These are phyloP conservation scores for Acidomyces sp. DNA, from an alignment of 495 filamentous ascomycete genomes.

Conservation along the genomic window DNA sequence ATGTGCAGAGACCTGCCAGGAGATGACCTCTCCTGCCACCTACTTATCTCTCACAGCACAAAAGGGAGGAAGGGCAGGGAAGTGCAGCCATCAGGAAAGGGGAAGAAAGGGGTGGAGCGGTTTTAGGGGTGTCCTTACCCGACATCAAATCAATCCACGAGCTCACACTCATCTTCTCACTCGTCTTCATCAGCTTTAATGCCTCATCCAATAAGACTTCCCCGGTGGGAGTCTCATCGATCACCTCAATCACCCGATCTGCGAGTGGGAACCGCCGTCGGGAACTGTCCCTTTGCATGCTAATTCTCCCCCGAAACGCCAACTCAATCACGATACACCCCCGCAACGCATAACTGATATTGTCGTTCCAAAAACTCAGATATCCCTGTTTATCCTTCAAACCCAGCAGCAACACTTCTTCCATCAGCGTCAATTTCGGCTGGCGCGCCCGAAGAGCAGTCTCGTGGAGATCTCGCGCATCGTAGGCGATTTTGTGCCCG, in stretches of 20 bases:
- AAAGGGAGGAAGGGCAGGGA: too few relatives aligned
- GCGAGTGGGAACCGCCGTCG: constrained; percentile 82
- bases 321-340: constrained; percentile 97
- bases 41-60: too few relatives aligned
- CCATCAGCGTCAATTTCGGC: constrained; percentile 96
- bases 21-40: too few relatives aligned
- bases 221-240: constrained; percentile 92
- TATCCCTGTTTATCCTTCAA: constrained; percentile 99
- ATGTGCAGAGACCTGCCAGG: too few relatives aligned
- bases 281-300: constrained; percentile 95
- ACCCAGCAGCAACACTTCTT: constrained; percentile 87
- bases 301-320: constrained; percentile 87
- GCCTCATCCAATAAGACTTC: constrained; percentile 97
- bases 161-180: constrained; percentile 98
- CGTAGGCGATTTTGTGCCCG: constrained; percentile 97
- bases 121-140: too few relatives aligned
- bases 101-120: too few relatives aligned
- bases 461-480: constrained; percentile 94
- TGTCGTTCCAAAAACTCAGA: constrained; percentile 99
- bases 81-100: too few relatives aligned
- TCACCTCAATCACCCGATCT: constrained; percentile 87
- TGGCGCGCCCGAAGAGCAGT: constrained; percentile 93
- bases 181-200: constrained; percentile 99
- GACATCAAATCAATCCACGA: constrained; percentile 98
- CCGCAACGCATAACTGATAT: constrained; percentile 93